These are phyloP conservation scores for Metschnikowia hibisci DNA, from an alignment of 805 yeast species.

Conservation along the genomic window DNA sequence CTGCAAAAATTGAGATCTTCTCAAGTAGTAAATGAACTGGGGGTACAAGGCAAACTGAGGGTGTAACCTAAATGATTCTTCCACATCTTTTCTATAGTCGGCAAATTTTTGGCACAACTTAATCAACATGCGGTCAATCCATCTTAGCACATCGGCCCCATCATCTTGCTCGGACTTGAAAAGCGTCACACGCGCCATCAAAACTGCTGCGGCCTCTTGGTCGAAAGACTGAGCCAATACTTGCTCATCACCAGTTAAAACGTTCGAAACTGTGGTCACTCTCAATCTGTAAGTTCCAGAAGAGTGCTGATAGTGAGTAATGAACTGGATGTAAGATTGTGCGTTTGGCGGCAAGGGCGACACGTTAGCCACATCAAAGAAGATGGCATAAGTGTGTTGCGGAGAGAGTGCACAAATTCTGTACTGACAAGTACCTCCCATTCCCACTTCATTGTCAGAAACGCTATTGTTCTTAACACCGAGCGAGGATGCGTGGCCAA, in stretches of 20 bases:
- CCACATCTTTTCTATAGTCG: constrained; percentile 84
- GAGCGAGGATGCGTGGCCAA: constrained; percentile 86
- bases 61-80: constrained; percentile 74
- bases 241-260: constrained; percentile 49
- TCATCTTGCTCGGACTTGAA: constrained; percentile 76
- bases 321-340: constrained; percentile 68
- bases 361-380: constrained; percentile 67
- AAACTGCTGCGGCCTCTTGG: constrained; percentile 96
- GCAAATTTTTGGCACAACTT: constrained; percentile 90
- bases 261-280: constrained; percentile 76
- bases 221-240: constrained; percentile 70
- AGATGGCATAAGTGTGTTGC: constrained; percentile 81
- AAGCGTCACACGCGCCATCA: constrained; percentile 88
- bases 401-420: constrained; percentile 82
- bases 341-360: constrained; percentile 46
- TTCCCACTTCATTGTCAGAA: constrained; percentile 89
- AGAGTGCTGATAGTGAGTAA: constrained; percentile 93
- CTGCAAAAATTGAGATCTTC: constrained; percentile 93
- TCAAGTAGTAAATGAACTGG: constrained; percentile 90
- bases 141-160: constrained; percentile 87
- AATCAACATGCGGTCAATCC: constrained; percentile 91
- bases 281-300: constrained; percentile 84
- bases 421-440: constrained; percentile 91
- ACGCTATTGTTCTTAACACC: constrained; percentile 67
- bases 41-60: constrained; percentile 87